Conservation (phyloP, 495 filamentous ascomycete species). For the Clohesyomyces aquaticus region DNA sequence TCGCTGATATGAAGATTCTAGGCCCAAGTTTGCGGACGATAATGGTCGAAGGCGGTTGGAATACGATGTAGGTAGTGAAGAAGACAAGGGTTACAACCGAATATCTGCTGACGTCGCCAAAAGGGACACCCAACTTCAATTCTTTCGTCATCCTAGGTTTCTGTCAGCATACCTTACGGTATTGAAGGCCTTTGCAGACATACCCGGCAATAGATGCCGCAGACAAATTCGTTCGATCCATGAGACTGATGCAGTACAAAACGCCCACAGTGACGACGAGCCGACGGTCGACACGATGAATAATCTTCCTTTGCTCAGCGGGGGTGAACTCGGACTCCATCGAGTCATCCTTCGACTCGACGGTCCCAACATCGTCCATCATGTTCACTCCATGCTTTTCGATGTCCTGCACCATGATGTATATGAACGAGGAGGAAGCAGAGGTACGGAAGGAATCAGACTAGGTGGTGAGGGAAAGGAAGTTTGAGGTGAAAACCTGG, state of each 20-base stretch:
- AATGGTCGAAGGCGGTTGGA: slow-evolving; percentile 64
- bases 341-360: slow-evolving; percentile 7
- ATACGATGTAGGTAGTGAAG: slow-evolving; percentile 67
- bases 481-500: not conserved
- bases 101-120: slow-evolving; percentile 43
- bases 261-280: slow-evolving; percentile 66
- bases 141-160: slow-evolving; percentile 55
- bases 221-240: slow-evolving; percentile 71
- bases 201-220: slow-evolving; percentile 64
- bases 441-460: not conserved
- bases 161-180: slow-evolving; percentile 17
- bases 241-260: slow-evolving; percentile 67
- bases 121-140: slow-evolving; percentile 48
- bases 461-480: not conserved
- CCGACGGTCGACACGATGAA: slow-evolving; percentile 64
- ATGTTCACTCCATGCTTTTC: not conserved
- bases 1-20: slow-evolving; percentile 56
- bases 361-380: not conserved
- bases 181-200: not conserved
- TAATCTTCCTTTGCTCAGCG: slow-evolving; percentile 51
- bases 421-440: not conserved
- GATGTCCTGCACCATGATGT: not conserved
- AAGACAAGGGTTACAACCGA: slow-evolving; percentile 65
- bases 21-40: slow-evolving; percentile 65
- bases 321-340: slow-evolving; percentile 35